phyloP scores from a whole-genome alignment of 306 rosid species.

The Vachellia pachyceras region DNA sequence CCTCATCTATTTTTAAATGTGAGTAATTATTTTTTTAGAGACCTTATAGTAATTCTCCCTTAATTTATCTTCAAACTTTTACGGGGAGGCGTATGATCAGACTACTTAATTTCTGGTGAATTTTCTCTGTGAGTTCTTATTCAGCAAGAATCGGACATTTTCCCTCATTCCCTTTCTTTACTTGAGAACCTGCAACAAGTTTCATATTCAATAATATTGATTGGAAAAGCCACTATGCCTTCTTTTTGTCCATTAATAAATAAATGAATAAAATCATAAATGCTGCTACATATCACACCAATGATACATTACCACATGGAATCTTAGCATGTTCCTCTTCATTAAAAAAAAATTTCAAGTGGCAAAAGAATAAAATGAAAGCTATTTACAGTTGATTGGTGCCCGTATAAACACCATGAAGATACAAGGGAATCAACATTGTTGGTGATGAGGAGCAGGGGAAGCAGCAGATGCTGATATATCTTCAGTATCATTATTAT shows the following conservation, averaged over 20 bases:
- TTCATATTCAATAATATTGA: neutral
- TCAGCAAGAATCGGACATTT: neutral
- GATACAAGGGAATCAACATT: neutral
- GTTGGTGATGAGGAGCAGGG: constrained; percentile 40
- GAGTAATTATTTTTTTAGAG: no score
- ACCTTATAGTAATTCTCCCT: no score
- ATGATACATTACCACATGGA: neutral
- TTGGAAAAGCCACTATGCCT: neutral
- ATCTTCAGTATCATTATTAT: constrained; percentile 27
- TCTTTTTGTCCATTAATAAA: neutral
- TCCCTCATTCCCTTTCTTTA: neutral
- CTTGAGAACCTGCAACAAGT: no score
- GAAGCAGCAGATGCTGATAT: constrained; percentile 42
- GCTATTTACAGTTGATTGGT: constrained; percentile 45
- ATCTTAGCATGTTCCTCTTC: neutral
- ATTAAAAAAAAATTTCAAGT: neutral
- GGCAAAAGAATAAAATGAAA: neutral
- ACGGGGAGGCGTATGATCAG: no score
- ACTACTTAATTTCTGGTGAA: no score
- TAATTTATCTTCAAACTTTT: neutral
- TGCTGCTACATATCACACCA: neutral
- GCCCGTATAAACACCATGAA: no score
- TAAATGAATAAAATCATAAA: neutral
- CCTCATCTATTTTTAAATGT: no score
- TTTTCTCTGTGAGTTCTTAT: neutral